Evolutionary conservation across 2,329 filamentous ascomycete species (phyloP), one percentile per base, ranked within the genome.

Genomic region (Ophiostoma himal-ulmi): DNA sequence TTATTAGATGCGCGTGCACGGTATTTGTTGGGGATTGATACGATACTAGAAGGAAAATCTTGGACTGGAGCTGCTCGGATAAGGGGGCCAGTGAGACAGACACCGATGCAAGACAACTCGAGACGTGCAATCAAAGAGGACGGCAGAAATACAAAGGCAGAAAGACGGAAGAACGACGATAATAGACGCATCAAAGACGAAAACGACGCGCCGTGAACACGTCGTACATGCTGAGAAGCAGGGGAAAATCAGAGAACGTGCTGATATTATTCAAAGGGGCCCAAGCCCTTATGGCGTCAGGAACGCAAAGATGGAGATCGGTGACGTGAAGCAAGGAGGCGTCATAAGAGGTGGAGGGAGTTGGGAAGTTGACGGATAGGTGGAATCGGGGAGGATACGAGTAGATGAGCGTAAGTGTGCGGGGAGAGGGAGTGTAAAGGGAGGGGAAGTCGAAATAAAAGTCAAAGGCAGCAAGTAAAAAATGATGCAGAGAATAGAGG

Each of bases 241-340:
- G 44, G 30, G 30, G 30, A 4, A 30, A 30, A 30, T 30, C 3
- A 48, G 44, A 39, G 37, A 39, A 48, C 52, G 52, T 57, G 52
- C 11, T 14, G 52, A 17, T 26, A 13, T 57, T 22, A 22, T 17
- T 17, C 44, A n/a, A 57, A 17, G 26, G n/a, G 52, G 52, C 14
- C 52, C 52, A 57, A 26, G n/a, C 52, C 8, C 17, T 7, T 3
- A 26, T 57, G 52, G 52, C n/a, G 60, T 34, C 57, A 62, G 26
- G 17, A 13, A 64, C 30, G 20, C 30, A 14, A 5, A 37, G 52
- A 57, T 57, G 52, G n/a, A 57, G 52, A 30, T 57, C 52, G 52
- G 52, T 26, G 52, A 57, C 52, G 52, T 30, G 52, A 57, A 57
- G 52, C 52, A 57, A 57, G 52, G 52, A 57, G 52, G 52, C 52